These are phyloP conservation scores for Lentinula sp. DNA, from an alignment of 768 basidiomycete species.

Conservation along the genomic window DNA sequence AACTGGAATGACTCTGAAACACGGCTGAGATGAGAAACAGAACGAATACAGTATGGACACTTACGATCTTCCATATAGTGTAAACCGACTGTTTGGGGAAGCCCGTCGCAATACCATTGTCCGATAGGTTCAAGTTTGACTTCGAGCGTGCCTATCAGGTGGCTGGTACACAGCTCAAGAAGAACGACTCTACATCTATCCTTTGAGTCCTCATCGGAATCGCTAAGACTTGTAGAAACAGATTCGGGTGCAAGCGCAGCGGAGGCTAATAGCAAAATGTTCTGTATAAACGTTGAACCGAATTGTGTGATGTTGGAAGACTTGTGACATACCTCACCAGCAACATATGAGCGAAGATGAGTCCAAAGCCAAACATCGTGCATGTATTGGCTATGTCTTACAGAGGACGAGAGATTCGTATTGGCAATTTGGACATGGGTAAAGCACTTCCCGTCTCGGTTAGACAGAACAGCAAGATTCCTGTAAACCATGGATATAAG, in stretches of 20 bases:
- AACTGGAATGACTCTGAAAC: slow-evolving; percentile 30
- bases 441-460: slow-evolving; percentile 41
- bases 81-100: neutral
- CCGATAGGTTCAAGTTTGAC: slow-evolving; percentile 1
- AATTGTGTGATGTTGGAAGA: slow-evolving; percentile 4
- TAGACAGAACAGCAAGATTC: slow-evolving; percentile 45
- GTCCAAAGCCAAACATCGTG: slow-evolving; percentile 41
- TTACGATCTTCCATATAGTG: neutral
- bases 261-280: slow-evolving; percentile 36
- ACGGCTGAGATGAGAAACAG: neutral
- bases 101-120: slow-evolving; percentile 6
- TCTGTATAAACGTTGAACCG: slow-evolving; percentile 20
- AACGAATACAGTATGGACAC: neutral
- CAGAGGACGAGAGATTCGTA: slow-evolving; percentile 17
- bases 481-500: slow-evolving; percentile 24
- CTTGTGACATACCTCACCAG: slow-evolving; percentile 31
- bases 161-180: slow-evolving; percentile 1
- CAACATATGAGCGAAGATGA: slow-evolving; percentile 25
- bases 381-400: slow-evolving; percentile 24
- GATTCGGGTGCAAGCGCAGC: slow-evolving; percentile 27
- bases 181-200: slow-evolving; percentile 6
- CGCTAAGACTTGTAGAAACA: neutral
- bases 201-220: slow-evolving; percentile 3
- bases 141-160: neutral
- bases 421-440: slow-evolving; percentile 23